Evolutionary conservation across 78 protist genomes (phyloP), one percentile per base, ranked within the genome.

Genomic region (Bodo saltans): DNA sequence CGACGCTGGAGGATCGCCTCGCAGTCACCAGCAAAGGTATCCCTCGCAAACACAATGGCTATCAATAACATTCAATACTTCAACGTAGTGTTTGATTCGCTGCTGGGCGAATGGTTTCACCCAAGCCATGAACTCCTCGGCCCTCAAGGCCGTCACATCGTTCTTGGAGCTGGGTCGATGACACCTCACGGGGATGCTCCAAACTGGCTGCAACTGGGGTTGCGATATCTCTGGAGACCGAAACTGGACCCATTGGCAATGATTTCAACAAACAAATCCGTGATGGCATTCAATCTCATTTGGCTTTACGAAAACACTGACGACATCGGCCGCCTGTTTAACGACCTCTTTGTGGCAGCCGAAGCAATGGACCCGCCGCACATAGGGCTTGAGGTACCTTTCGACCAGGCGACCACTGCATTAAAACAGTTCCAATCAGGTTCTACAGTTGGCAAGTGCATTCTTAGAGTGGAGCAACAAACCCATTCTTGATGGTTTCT

Each of bases 221-320:
- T 1, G 47, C n/a, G 27, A 23, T 74, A 74, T 37, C 68, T 53
- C 34, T 2, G 47, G 79, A 32, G 79, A 23, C 79, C 79, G 3
- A 11, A 1, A 25, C 3, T 74, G 32, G 79, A 74, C 35, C 79
- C 79, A 25, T 1, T 74, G n/a, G 40, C 3, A 17, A 25, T 74
- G 47, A 11, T 74, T 23, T 29, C 71, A 25, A 2, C 30, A 25
- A 74, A 74, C 79, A 25, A 74, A 2, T 39, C 71, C 11, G 79
- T 74, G 39, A 8, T 74, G 33, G 79, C 39, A 21, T 74, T 74
- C 68, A 74, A 74, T 17, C 68, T 74, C 40, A 74, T 74, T 37
- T 74, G 39, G 47, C 68, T 74, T 25, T 74, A 28, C 32, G 0
- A 25, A 21, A 1, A 74, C 35, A 1, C 32, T 26, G 72, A 69